phyloP scores from a whole-genome alignment of 2,329 filamentous ascomycete genomes.

The Phoma herbarum region DNA sequence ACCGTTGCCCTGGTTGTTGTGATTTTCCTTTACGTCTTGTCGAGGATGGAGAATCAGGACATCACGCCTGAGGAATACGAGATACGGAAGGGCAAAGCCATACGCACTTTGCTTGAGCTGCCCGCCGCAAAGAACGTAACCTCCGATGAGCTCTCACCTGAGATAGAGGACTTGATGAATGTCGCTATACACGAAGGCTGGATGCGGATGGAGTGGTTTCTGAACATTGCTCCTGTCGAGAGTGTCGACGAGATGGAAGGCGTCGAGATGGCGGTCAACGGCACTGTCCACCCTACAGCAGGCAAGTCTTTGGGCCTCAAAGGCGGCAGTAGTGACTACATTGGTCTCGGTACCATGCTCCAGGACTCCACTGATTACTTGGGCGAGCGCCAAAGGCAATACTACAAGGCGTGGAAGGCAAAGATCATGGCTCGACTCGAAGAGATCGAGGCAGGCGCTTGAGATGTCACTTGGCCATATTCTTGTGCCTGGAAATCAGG shows the following conservation, averaged over 20 bases:
- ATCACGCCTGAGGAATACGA: conserved; percentile 44
- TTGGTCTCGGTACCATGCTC: conserved; percentile 72
- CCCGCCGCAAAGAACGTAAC: conserved; percentile 59
- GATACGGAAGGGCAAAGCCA: conserved; percentile 54
- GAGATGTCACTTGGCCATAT: background rate
- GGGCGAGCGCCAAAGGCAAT: conserved; percentile 67
- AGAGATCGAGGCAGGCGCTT: conserved; percentile 51
- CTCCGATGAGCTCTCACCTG: conserved; percentile 54
- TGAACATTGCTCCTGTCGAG: conserved; percentile 58
- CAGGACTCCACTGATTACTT: conserved; percentile 78
- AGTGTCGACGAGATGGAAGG: conserved; percentile 41
- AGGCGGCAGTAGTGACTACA: conserved; percentile 55
- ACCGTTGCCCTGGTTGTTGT: conserved; percentile 64
- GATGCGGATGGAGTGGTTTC: conserved; percentile 64
- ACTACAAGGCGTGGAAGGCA: conserved; percentile 72
- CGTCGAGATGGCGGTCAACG: conserved; percentile 35
- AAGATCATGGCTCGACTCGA: conserved; percentile 66
- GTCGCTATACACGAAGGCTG: conserved; percentile 51
- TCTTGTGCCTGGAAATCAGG: background rate
- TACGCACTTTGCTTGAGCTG: conserved; percentile 60
- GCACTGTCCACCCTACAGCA: conserved; percentile 31
- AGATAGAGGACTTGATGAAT: conserved; percentile 45
- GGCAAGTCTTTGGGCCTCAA: conserved; percentile 51
- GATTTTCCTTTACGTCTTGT: conserved; percentile 67
- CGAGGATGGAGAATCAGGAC: conserved; percentile 51